Base-by-base conservation (phyloP, 768 basidiomycete genomes). In the Lentinula sp. region DNA sequence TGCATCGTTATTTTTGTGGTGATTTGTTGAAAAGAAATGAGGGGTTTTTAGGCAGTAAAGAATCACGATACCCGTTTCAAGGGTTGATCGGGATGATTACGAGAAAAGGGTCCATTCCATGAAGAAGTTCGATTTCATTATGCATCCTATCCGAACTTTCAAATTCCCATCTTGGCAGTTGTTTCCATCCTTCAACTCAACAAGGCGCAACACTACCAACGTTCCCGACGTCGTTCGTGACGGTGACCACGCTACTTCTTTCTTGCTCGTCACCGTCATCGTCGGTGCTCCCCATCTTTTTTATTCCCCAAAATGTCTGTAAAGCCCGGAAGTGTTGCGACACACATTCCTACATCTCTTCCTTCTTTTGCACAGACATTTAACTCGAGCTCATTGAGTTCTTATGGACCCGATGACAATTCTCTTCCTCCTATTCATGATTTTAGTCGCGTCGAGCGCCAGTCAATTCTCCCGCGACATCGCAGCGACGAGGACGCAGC, bases 311-410 rank as follows among this genome's bases (percentile, higher is more conserved):
- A 46, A 74, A 81, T 81, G 79, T 77, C 80, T 64, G 69, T 72
- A 66, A 75, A 74, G 66, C 75, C 73, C 52, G 66, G 66, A 71
- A 73, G 67, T 72, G 75, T 81, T 72, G 75, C 77, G 51, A 75
- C 77, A 46, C 80, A 78, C 66, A 71, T 74, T 63, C 74, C 77
- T 63, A 86, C 85, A 71, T 86, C 88, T 9, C 83, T 92, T 42
- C 90, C 90, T 43, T 88, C 90, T 46, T 92, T 92, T 72, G 85
- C 86, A 1, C 86, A 88, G 74, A 83, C 90, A 0, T 92, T 92
- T 74, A 83, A 80, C 70, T 75, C 66, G 56, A 80, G 81, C 1
- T 84, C 85, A 6, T 73, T 88, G 59, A 76, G 70, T 72, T 79
- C 73, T 62, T 77, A 85, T 20, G 71, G 81, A 1, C 70, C 76